Conservation (phyloP, 768 basidiomycete genomes). For the Pholiota microspora region DNA sequence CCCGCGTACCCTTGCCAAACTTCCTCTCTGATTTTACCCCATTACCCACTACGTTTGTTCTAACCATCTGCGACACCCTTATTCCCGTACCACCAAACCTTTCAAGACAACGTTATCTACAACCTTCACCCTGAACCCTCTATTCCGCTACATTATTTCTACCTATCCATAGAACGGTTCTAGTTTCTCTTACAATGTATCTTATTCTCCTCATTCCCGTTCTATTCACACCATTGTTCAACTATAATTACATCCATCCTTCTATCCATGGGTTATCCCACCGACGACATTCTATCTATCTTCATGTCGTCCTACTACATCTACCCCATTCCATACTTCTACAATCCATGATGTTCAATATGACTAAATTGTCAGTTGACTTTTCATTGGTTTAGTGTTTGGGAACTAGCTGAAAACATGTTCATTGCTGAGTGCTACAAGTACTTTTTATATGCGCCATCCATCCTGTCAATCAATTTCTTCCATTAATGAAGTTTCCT, state of each 20-base stretch:
- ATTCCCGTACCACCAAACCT: background rate
- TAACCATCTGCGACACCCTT: slow-evolving; percentile 1
- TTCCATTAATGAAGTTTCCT: no score
- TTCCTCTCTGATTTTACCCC: background rate
- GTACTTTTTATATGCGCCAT: no score
- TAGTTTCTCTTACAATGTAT: slow-evolving; percentile 2
- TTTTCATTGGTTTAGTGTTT: background rate
- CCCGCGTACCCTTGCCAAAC: background rate
- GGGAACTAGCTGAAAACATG: background rate
- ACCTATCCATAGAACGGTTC: slow-evolving; percentile 7
- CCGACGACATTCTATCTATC: slow-evolving; percentile 3
- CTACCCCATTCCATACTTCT: background rate
- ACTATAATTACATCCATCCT: slow-evolving; percentile 6
- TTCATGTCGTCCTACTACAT: slow-evolving; percentile 1
- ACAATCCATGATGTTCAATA: slow-evolving; percentile 1
- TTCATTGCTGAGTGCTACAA: no score
- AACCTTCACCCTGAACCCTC: background rate
- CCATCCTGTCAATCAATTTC: no score
- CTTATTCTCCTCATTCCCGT: background rate
- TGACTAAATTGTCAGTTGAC: background rate
- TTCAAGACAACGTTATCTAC: slow-evolving; percentile 1
- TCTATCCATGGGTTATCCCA: background rate
- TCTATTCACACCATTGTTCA: slow-evolving; percentile 4
- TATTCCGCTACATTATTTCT: slow-evolving; percentile 9
- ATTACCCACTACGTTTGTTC: background rate